phyloP scores from a whole-genome alignment of 2,329 filamentous ascomycete species.

The Sporothrix euskadiensis region DNA sequence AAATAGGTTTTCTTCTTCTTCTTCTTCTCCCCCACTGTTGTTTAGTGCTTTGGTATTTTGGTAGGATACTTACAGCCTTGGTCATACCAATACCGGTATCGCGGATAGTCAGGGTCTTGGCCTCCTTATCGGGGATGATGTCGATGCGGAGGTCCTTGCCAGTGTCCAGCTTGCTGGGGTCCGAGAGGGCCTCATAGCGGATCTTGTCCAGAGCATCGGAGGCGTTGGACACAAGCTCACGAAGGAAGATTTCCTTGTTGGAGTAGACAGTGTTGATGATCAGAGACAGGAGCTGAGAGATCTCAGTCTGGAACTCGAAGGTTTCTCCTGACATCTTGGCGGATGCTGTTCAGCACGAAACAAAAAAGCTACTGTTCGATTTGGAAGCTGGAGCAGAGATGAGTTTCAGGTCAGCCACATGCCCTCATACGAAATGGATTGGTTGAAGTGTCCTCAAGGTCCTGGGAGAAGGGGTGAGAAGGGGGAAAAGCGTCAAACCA shows the following conservation, averaged over 20 bases:
- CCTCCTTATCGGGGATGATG: slow-evolving; percentile 96
- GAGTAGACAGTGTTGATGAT: slow-evolving; percentile 99
- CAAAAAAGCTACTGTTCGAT: neutral
- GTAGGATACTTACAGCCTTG: slow-evolving; percentile 78
- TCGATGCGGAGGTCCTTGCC: slow-evolving; percentile 98
- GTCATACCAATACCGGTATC: slow-evolving; percentile 99
- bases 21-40: neutral
- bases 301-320: slow-evolving; percentile 99
- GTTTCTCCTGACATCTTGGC: slow-evolving; percentile 82
- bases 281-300: slow-evolving; percentile 98
- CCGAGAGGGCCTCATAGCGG: slow-evolving; percentile 95
- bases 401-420: neutral
- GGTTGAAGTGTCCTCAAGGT: neutral
- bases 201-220: slow-evolving; percentile 99
- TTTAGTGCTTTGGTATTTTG: neutral
- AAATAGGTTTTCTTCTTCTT: neutral
- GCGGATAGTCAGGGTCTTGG: slow-evolving; percentile 94
- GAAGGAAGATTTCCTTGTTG: slow-evolving; percentile 99
- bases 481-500: neutral
- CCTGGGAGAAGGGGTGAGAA: too few relatives aligned
- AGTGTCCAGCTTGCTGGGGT: slow-evolving; percentile 94
- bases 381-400: neutral
- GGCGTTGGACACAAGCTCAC: slow-evolving; percentile 97
- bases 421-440: neutral
- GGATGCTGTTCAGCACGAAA: slow-evolving; percentile 40